Base-by-base conservation (phyloP, 2,329 filamentous ascomycete genomes). In the Sclerotiophoma versabilis region DNA sequence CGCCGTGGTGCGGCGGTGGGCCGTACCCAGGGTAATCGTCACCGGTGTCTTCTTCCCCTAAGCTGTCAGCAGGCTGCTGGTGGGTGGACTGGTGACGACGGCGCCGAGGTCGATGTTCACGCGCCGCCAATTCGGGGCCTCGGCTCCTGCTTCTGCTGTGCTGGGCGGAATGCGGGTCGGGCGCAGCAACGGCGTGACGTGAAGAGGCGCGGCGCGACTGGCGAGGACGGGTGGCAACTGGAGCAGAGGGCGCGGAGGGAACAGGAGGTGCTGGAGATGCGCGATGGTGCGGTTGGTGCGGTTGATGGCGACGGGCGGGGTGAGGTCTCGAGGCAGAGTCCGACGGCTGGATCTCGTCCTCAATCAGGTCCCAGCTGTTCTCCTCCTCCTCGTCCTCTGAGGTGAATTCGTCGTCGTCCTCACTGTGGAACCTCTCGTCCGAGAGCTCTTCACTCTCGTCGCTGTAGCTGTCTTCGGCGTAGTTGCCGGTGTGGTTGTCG, bases 321-420 rank as follows among this genome's bases (percentile, higher is more conserved):
- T 59, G 63, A 3, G 78, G 75, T 38, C 76, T 74, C 17, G 79
- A 81, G 19, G 79, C 79, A 22, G 79, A 81, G 65, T 82, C 80
- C n/a, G 75, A 79, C 22, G 79, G 79, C 20, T 77, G 74, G 61
- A 82, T 77, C 48, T 78, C 77, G 75, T 78, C 69, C 51, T 73
- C 64, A 60, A 71, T 55, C 22, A 49, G 39, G 46, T 61, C 58
- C 58, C 58, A 61, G 37, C 63, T 66, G 19, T 56, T 49, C 22
- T 66, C 68, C 15, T 57, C 49, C 17, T 63, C 64, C 59, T 66
- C 67, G 54, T 63, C 67, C 15, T 54, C 44, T 19, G 26, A 26
- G 20, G 65, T 68, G 45, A 65, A 66, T 49, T 73, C 68, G 46
- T 71, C 73, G 51, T 72, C 72, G 17, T 29, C 32, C 17, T 43